Evolutionary conservation across 768 basidiomycete genomes (phyloP), one percentile per base, ranked within the genome.

Genomic region (Trametes villosa): DNA sequence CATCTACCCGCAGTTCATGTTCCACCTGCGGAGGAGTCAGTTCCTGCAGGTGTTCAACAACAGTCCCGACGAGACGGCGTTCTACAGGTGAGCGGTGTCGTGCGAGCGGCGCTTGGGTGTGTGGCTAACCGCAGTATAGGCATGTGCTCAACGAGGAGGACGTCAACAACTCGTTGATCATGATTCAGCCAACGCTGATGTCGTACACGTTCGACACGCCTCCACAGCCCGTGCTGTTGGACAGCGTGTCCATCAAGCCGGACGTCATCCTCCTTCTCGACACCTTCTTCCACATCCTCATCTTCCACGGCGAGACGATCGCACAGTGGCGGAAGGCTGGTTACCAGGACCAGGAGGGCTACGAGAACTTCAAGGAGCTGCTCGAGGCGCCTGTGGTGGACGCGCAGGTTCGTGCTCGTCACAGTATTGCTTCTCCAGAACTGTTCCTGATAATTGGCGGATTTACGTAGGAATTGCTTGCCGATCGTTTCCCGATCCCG

Each of bases 1-100:
- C 72, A 98, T 99, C 68, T 99, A 99, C 74, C 97, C 97, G 17
- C 97, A 98, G 72, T 99, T 99, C 81, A 99, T 98, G 97, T 99
- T 98, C 88, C 97, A 99, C 77, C 76, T 99, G 62, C 83, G 96
- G 60, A 81, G 97, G 73, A 94, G 92, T 82, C 96, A 98, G 77
- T 98, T 99, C 81, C 80, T 99, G 73, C 97, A 99, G 76, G 96
- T 98, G 55, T 98, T 98, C 78, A 98, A 98, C 76, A 99, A 98
- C 81, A 96, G 94, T 81, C 97, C 97, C 9, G 97, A 99, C 73
- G 97, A 99, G 79, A 98, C 96, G 20, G 97, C 96, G 15, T 98
- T 96, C 82, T 98, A 98, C 75, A 83, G 96, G 94, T 89, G 53
- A 66, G 86, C 50, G 15, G 11, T 20, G 24, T 7, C 66, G 11